Conservation (phyloP, 2,329 filamentous ascomycete species). For the Magnaporthiopsis rhizophila region DNA sequence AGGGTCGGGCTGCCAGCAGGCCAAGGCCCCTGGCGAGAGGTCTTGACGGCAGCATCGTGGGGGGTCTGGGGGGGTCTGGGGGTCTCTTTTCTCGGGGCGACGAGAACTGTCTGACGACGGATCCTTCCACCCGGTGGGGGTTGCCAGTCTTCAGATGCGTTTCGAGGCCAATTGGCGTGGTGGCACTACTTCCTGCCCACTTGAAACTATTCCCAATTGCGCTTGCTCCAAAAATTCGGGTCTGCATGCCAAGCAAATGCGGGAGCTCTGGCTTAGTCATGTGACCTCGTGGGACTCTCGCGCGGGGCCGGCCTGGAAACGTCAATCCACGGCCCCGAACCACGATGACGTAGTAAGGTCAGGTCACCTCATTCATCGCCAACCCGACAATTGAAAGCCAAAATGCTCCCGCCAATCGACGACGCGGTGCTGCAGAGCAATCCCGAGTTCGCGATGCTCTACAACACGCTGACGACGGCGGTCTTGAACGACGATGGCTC, state of each 20-base stretch:
- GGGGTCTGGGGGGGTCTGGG: neutral
- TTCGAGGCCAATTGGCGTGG: neutral
- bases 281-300: constrained; percentile 2
- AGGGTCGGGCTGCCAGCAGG: neutral
- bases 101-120: neutral
- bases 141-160: neutral
- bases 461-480: constrained; percentile 43
- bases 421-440: constrained; percentile 45
- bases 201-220: neutral
- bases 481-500: constrained; percentile 51
- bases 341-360: neutral
- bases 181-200: neutral
- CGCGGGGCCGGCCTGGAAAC: neutral
- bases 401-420: constrained; percentile 53
- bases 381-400: constrained; percentile 2
- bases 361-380: neutral
- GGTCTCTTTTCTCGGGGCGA: neutral
- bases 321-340: neutral
- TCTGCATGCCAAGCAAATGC: neutral
- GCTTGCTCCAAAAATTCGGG: neutral
- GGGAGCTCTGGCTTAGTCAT: neutral
- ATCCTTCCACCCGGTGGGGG: neutral
- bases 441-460: constrained; percentile 52
- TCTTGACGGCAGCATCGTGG: constrained; percentile 5
- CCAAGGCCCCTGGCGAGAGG: constrained; percentile 2